phyloP scores from a whole-genome alignment of 2,329 filamentous ascomycete genomes.

The Fusarium nodosum region DNA sequence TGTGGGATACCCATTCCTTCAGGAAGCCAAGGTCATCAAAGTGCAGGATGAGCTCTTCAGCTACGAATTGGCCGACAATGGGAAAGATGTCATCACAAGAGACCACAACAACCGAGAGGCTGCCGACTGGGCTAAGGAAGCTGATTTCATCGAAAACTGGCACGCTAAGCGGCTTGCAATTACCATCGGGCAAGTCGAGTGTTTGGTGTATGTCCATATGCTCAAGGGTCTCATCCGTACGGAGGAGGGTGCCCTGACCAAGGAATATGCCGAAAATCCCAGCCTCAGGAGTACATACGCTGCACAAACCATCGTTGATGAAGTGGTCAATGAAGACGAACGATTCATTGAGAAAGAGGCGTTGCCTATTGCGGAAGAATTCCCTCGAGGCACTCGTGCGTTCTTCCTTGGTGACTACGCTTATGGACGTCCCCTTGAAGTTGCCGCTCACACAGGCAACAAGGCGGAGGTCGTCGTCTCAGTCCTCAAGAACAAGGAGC shows the following conservation, averaged over 20 bases:
- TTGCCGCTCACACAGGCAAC: constrained; percentile 79
- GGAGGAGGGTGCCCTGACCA: constrained; percentile 89
- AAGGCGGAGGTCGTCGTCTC: constrained; percentile 86
- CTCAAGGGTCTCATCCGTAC: constrained; percentile 92
- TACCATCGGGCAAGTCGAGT: constrained; percentile 87
- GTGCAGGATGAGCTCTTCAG: constrained; percentile 95
- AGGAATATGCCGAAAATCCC: constrained; percentile 89
- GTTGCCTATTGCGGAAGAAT: constrained; percentile 91
- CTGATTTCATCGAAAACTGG: constrained; percentile 83
- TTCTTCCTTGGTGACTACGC: constrained; percentile 97
- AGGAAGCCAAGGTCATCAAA: constrained; percentile 89
- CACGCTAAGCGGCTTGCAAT: constrained; percentile 95
- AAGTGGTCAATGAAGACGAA: constrained; percentile 90
- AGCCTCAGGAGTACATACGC: constrained; percentile 92
- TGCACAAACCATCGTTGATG: constrained; percentile 90
- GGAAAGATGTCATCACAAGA: constrained; percentile 73
- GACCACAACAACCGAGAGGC: constrained; percentile 84
- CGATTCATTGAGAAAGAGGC: constrained; percentile 92
- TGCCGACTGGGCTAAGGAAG: constrained; percentile 85
- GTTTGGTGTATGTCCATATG: constrained; percentile 92
- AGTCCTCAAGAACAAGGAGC: constrained; percentile 77
- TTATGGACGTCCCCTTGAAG: constrained; percentile 90
- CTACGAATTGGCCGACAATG: constrained; percentile 78
- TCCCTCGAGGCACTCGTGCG: constrained; percentile 82
- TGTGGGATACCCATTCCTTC: constrained; percentile 94